phyloP scores from a whole-genome alignment of 2,329 filamentous ascomycete genomes.

The Teratosphaeriaceae sp. region DNA sequence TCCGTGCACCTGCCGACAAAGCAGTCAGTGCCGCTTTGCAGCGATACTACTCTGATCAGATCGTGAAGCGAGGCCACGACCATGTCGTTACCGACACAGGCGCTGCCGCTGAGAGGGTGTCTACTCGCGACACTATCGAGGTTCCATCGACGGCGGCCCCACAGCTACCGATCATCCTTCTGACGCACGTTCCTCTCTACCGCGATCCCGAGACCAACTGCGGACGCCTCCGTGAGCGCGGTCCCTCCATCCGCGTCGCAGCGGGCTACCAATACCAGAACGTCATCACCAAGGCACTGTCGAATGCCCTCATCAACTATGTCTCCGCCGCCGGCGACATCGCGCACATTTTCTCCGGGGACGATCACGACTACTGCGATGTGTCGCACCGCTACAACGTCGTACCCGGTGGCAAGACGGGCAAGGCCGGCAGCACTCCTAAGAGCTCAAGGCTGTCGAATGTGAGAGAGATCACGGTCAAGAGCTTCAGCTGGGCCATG shows the following conservation, averaged over 20 bases:
- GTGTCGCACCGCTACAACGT: constrained; percentile 58
- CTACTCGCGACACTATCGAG: constrained; percentile 22
- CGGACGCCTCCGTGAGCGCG: constrained; percentile 77
- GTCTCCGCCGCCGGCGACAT: constrained; percentile 61
- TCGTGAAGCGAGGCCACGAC: constrained; percentile 7
- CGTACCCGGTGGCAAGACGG: constrained; percentile 30
- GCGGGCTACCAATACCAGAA: constrained; percentile 96
- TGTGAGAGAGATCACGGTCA: constrained; percentile 80
- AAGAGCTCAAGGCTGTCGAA: constrained; percentile 30
- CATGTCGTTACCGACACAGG: constrained; percentile 30
- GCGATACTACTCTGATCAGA: constrained; percentile 31
- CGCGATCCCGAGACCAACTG: constrained; percentile 77
- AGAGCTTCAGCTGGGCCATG: constrained; percentile 95
- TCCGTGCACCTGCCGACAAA: constrained; percentile 59
- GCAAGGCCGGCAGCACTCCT: background rate
- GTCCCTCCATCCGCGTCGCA: constrained; percentile 71
- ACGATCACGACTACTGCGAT: constrained; percentile 98
- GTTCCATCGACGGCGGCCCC: constrained; percentile 14
- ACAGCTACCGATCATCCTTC: constrained; percentile 78
- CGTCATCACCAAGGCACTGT: constrained; percentile 72
- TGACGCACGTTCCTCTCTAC: constrained; percentile 88
- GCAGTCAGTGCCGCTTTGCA: constrained; percentile 61
- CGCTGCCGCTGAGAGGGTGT: too few species aligned
- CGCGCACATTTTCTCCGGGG: constrained; percentile 82
- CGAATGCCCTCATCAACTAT: constrained; percentile 65